A percentile compares a stretch with the other conserved stretches of the same genome.
Conservation (phyloP, 768 basidiomycete genomes). For the Boletus huronensis region DNA sequence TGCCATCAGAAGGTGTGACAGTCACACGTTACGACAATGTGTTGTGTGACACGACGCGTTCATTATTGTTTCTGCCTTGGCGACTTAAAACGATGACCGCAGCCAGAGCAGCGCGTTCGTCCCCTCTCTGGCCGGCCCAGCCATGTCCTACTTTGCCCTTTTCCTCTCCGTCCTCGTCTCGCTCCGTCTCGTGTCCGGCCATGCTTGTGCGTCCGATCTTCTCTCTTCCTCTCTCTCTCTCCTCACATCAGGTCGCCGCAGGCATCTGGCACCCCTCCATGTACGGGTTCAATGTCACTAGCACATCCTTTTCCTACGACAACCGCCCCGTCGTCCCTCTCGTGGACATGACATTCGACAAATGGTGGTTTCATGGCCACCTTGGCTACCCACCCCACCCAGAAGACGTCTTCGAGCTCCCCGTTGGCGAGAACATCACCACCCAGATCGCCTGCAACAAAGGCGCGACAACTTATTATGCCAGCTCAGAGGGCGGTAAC, state of each 20-base stretch:
- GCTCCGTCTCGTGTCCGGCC: slow-evolving; percentile 10
- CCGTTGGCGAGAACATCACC: slow-evolving; percentile 53
- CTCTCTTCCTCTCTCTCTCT: no score
- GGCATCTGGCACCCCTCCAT: slow-evolving; percentile 58
- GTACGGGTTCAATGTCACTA: slow-evolving; percentile 68
- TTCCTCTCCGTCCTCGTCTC: neutral
- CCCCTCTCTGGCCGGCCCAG: slow-evolving; percentile 23
- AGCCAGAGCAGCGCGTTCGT: no score
- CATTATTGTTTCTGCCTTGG: no score
- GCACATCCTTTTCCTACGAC: slow-evolving; percentile 51
- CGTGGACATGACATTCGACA: slow-evolving; percentile 35
- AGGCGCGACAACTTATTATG: slow-evolving; percentile 55
- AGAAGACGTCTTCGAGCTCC: slow-evolving; percentile 55
- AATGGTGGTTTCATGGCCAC: slow-evolving; percentile 65
- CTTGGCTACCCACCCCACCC: slow-evolving; percentile 54
- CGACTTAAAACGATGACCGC: no score
- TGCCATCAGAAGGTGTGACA: no score
- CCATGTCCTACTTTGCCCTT: neutral
- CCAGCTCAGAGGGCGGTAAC: slow-evolving; percentile 50
- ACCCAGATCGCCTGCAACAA: slow-evolving; percentile 58
- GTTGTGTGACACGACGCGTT: no score
- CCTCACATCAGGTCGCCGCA: slow-evolving; percentile 14
- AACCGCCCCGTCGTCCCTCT: slow-evolving; percentile 56
- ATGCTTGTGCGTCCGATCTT: slow-evolving; percentile 16
- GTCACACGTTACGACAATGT: no score